Percentiles rank a stretch among this genome's conserved stretches.
These are phyloP conservation scores for Penicillium pulvis DNA, from an alignment of 495 filamentous ascomycete genomes.

Conservation along the genomic window DNA sequence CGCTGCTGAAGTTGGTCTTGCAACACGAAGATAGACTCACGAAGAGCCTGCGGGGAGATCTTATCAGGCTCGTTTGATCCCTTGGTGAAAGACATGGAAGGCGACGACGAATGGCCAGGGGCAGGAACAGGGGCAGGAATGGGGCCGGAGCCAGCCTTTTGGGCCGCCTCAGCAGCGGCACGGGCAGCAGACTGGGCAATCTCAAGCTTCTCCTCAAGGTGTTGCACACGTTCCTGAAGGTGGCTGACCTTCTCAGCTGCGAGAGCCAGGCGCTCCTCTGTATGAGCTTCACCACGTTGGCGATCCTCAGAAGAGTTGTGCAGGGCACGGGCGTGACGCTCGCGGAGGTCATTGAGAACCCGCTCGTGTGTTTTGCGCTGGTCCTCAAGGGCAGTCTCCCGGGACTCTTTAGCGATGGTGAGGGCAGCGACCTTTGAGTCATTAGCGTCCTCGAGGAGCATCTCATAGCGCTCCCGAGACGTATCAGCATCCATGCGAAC, in stretches of 20 bases:
- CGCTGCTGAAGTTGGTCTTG: slow-evolving; percentile 96
- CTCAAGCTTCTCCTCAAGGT: slow-evolving; percentile 87
- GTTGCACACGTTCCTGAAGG: slow-evolving; percentile 75
- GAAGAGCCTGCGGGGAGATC: slow-evolving; percentile 88
- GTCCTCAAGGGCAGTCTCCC: slow-evolving; percentile 66
- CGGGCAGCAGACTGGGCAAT: slow-evolving; percentile 87
- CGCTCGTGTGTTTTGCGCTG: slow-evolving; percentile 70
- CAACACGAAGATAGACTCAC: slow-evolving; percentile 92
- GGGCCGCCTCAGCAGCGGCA: slow-evolving; percentile 83
- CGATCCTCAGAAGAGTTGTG: slow-evolving; percentile 71
- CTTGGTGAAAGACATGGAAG: slow-evolving; percentile 45
- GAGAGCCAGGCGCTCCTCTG: slow-evolving; percentile 70
- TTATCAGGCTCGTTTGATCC: slow-evolving; percentile 69
- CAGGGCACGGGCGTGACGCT: slow-evolving; percentile 73
- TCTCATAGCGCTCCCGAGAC: slow-evolving; percentile 69
- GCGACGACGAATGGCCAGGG: slow-evolving; percentile 41
- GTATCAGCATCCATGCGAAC: slow-evolving; percentile 73
- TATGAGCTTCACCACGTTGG: slow-evolving; percentile 65
- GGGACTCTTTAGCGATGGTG: slow-evolving; percentile 57
- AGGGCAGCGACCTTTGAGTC: slow-evolving; percentile 54
- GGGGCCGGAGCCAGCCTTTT: slow-evolving; percentile 51
- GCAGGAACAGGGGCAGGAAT: slow-evolving; percentile 24
- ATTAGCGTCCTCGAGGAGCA: slow-evolving; percentile 75
- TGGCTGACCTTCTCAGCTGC: slow-evolving; percentile 78
- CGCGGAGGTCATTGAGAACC: slow-evolving; percentile 59